These are phyloP conservation scores for Gracilaria caudata DNA, from an alignment of 23 red algal species.

Conservation along the genomic window DNA sequence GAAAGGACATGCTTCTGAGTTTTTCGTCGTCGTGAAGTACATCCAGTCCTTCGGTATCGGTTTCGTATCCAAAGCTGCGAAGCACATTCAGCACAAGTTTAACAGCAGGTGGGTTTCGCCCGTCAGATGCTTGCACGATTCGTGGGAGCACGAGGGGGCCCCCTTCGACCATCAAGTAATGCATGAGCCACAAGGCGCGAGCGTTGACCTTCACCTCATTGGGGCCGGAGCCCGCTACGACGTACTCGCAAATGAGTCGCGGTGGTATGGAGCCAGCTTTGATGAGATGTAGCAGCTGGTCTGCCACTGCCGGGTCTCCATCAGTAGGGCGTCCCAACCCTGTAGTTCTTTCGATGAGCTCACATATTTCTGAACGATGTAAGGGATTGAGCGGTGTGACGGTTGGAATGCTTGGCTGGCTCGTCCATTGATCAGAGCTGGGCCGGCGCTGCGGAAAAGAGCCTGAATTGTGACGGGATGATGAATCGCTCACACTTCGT, in stretches of 20 bases:
- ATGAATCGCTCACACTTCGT: neutral
- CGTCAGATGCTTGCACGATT: conserved; percentile 13
- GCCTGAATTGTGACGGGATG: neutral
- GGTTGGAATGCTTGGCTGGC: neutral
- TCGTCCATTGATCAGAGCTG: neutral
- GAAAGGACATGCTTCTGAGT: conserved; percentile 16
- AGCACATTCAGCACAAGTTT: conserved; percentile 35
- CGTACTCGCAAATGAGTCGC: conserved; percentile 7
- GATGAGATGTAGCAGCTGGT: conserved; percentile 29
- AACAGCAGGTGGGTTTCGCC: conserved; percentile 15
- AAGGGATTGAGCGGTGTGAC: conserved; percentile 16
- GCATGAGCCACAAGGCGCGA: conserved; percentile 48
- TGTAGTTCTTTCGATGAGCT: conserved; percentile 48
- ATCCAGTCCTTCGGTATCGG: conserved; percentile 14
- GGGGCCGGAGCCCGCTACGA: conserved; percentile 48
- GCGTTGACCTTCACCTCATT: conserved; percentile 47
- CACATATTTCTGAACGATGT: conserved; percentile 22
- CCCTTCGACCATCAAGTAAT: conserved; percentile 45
- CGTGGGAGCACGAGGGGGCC: conserved; percentile 38
- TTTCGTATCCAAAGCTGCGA: conserved; percentile 26
- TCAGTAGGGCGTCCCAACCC: conserved; percentile 36
- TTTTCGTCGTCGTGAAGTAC: conserved; percentile 57
- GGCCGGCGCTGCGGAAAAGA: neutral
- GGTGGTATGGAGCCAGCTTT: conserved; percentile 16
- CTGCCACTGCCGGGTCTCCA: conserved; percentile 20